These are phyloP conservation scores for Leptodermis oblonga DNA, from an alignment of 257 asterid species.

Conservation along the genomic window DNA sequence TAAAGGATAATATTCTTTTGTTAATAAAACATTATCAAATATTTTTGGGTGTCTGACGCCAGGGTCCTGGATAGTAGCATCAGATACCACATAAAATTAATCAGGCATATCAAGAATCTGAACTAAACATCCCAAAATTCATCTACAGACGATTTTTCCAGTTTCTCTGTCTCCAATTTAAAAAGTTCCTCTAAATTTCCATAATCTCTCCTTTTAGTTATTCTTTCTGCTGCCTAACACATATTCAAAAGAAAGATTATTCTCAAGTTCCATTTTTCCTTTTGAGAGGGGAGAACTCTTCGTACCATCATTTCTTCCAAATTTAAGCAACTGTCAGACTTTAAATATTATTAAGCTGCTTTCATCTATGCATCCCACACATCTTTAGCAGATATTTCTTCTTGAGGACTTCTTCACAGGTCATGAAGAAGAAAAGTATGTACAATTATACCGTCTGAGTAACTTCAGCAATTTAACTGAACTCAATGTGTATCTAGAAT, in stretches of 20 bases:
- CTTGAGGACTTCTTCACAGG: too few species aligned
- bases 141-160: background rate
- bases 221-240: background rate
- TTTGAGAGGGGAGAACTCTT: background rate
- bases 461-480: too few species aligned
- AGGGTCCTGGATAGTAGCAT: background rate
- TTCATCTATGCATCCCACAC: background rate
- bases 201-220: background rate
- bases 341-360: background rate
- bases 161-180: background rate
- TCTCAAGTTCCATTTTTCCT: background rate
- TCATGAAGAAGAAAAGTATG: too few species aligned
- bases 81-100: background rate
- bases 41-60: too few species aligned
- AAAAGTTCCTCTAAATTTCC: background rate
- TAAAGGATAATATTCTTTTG: too few species aligned
- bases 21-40: too few species aligned
- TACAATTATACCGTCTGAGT: too few species aligned
- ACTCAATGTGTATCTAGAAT: too few species aligned
- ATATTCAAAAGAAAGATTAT: background rate
- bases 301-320: background rate
- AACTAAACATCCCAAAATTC: background rate
- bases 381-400: background rate
- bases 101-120: background rate
- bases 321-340: background rate